These are phyloP conservation scores for Pyrenochaeta sp. DNA, from an alignment of 2,329 filamentous ascomycete species.

Conservation along the genomic window DNA sequence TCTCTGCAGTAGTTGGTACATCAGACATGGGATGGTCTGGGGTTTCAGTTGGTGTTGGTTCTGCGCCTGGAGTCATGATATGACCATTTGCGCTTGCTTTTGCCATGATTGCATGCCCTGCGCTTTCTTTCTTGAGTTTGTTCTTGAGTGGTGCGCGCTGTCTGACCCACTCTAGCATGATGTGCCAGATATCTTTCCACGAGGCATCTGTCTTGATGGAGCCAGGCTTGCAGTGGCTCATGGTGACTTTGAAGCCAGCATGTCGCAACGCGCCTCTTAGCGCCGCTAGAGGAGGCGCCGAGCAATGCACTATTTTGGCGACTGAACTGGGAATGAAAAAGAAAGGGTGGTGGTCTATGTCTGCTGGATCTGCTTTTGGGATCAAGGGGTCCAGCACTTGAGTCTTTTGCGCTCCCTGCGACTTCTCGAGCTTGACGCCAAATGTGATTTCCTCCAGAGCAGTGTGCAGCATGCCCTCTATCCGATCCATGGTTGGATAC, in stretches of 20 bases:
- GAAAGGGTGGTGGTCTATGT: slow-evolving; percentile 79
- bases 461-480: slow-evolving; percentile 91
- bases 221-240: slow-evolving; percentile 88
- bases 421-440: slow-evolving; percentile 29
- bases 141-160: slow-evolving; percentile 82
- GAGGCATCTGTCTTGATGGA: slow-evolving; percentile 94
- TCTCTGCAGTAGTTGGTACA: slow-evolving; percentile 11
- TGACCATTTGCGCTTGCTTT: slow-evolving; percentile 28
- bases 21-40: slow-evolving; percentile 3
- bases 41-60: slow-evolving; percentile 7
- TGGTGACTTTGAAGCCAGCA: slow-evolving; percentile 81
- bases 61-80: slow-evolving; percentile 4
- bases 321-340: slow-evolving; percentile 82
- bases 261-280: slow-evolving; percentile 82
- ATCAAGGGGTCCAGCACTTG: slow-evolving; percentile 48
- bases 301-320: slow-evolving; percentile 78
- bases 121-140: slow-evolving; percentile 72
- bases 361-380: slow-evolving; percentile 45
- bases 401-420: slow-evolving; percentile 24
- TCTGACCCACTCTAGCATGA: slow-evolving; percentile 90
- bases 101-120: slow-evolving; percentile 71
- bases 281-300: slow-evolving; percentile 79
- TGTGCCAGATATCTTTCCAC: slow-evolving; percentile 88
- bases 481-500: slow-evolving; percentile 81
- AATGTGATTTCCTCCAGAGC: slow-evolving; percentile 76